Evolutionary conservation across 495 filamentous ascomycete species (phyloP).

Genomic region (Elasticomyces elasticus): DNA sequence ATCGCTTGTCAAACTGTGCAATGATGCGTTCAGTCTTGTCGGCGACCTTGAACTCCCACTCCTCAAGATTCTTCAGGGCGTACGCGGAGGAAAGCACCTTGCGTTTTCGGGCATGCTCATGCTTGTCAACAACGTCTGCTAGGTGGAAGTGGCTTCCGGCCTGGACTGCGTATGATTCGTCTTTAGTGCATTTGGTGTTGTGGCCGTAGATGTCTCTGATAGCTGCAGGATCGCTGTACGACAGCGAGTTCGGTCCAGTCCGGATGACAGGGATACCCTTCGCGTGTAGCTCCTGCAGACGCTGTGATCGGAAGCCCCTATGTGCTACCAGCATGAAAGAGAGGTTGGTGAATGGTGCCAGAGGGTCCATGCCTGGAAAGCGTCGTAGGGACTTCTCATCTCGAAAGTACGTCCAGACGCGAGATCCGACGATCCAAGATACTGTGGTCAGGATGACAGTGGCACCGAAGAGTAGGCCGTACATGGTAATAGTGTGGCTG

Average conservation of each 20-base stretch:
- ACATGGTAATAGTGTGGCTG: no score
- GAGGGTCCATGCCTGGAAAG: conserved; percentile 37
- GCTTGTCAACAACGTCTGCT: conserved; percentile 40
- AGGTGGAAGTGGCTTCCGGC: conserved; percentile 38
- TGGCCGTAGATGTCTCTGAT: conserved; percentile 50
- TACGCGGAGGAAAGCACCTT: conserved; percentile 44
- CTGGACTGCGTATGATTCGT: conserved; percentile 35
- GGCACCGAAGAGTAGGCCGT: no score
- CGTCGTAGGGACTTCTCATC: conserved; percentile 32
- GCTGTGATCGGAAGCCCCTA: conserved; percentile 37
- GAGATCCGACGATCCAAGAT: no score
- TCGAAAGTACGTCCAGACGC: conserved; percentile 6
- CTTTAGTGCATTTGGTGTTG: conserved; percentile 42
- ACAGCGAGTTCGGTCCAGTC: conserved; percentile 44
- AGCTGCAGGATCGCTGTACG: conserved; percentile 37
- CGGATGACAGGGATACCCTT: conserved; percentile 40
- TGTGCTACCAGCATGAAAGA: conserved; percentile 38
- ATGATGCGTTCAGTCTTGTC: conserved; percentile 38
- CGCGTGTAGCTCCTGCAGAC: conserved; percentile 35
- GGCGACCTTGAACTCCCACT: conserved; percentile 47
- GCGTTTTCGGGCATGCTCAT: conserved; percentile 42
- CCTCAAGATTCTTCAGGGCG: conserved; percentile 45
- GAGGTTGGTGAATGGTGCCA: conserved; percentile 40
- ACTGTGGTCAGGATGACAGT: no score
- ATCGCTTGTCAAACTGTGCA: conserved; percentile 21